Base-by-base conservation (phyloP, 192 early-diverging fungal species). In the Podochytrium sp. region DNA sequence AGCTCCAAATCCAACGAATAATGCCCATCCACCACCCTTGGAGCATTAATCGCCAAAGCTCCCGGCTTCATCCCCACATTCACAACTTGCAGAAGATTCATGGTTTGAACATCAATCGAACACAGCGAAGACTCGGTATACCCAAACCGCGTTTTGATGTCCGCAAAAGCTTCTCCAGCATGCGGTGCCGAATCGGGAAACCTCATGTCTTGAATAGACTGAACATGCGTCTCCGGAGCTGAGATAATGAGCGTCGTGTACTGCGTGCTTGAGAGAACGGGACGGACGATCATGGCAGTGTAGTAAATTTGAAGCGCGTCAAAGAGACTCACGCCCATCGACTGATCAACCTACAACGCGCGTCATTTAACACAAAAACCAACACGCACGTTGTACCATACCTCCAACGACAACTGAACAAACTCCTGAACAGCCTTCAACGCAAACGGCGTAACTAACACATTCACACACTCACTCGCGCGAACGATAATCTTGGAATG, bases 131-230 rank as follows among this genome's bases (percentile, higher is more conserved):
- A 83, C 33, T 91, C 82, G 4, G 87, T 81, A 27, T 86, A 72
- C 30, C 89, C 89, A 47, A 86, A 86, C 35, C 88, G 84, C 2
- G 84, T 82, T 25, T 82, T 79, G 57, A 84, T 77, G 35, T 70
- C 59, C 6, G 68, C 52, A 34, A 70, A 27, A 18, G 69, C 12
- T 23, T 69, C 20, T 47, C 27, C 41, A 6, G 33, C 25, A 34
- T 62, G 12, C 7, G 16, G 7, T 40, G 20, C 40, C 3, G 41
- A 27, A 56, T 80, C 79, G 23, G 79, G 75, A 55, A 92, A 80
- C 69, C 88, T 80, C 3, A 91, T 88, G 66, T 93, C 90, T 74
- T 93, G 92, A 60, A 93, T 90, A 53, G 87, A 88, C 18, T 87
- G 89, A 5, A 91, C 60, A 37, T 90, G 86, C 3, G 86, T 61